phyloP scores from a whole-genome alignment of 352 stramenopile genomes.

The Pythium apleroticum region DNA sequence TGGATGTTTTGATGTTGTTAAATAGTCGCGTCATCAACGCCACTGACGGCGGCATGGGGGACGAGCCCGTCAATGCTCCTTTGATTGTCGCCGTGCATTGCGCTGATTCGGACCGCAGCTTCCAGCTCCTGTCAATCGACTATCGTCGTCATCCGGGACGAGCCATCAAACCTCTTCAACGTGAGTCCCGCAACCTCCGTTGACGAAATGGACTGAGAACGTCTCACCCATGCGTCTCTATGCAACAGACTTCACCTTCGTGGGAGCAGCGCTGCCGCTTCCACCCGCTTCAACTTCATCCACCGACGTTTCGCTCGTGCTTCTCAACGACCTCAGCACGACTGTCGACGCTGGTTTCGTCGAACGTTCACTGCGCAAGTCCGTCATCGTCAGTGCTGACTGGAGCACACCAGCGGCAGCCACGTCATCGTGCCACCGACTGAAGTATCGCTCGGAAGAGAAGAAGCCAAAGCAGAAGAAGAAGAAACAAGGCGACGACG shows the following conservation, averaged over 20 bases:
- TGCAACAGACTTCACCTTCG: conserved; percentile 18
- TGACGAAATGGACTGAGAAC: no score
- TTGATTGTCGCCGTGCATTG: conserved; percentile 44
- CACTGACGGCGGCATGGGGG: background rate
- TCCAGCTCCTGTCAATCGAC: conserved; percentile 53
- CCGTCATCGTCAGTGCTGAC: conserved; percentile 4
- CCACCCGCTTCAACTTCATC: background rate
- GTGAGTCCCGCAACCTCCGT: conserved; percentile 4
- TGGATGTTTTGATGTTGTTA: background rate
- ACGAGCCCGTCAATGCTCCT: background rate
- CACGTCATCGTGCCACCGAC: conserved; percentile 22
- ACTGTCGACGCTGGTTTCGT: background rate
- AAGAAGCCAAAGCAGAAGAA: conserved; percentile 16
- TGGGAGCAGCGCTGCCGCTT: conserved; percentile 1
- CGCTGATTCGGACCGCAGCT: conserved; percentile 41
- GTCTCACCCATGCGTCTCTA: background rate
- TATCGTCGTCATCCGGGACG: background rate
- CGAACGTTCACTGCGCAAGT: conserved; percentile 14
- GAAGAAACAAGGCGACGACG: conserved; percentile 26
- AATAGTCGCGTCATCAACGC: background rate
- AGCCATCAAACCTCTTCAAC: conserved; percentile 13
- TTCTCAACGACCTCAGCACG: conserved; percentile 12
- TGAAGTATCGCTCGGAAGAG: conserved; percentile 25
- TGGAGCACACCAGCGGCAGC: background rate
- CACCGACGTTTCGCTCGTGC: background rate